Evolutionary conservation across 495 filamentous ascomycete genomes (phyloP).

Genomic region (Thermothielavioides terrestris): DNA sequence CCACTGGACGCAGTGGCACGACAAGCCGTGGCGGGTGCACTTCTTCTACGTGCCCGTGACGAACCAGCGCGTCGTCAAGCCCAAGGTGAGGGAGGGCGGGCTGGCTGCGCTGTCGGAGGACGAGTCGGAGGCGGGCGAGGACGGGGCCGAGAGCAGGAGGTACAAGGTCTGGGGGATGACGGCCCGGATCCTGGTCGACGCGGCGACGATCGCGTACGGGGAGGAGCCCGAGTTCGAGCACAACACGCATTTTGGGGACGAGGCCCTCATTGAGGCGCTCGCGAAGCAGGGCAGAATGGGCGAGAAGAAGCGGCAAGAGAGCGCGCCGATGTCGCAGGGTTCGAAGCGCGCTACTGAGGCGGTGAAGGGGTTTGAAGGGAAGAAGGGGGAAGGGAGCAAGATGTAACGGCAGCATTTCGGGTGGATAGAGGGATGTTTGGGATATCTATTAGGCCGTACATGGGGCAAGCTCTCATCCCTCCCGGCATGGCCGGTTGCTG

Average conservation of each 20-base stretch:
- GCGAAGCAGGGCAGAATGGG: constrained; percentile 51
- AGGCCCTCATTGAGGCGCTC: constrained; percentile 59
- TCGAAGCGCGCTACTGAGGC: constrained; percentile 41
- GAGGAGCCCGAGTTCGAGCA: constrained; percentile 77
- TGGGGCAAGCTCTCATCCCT: too few species aligned
- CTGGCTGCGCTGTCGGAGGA: constrained; percentile 25
- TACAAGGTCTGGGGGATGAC: constrained; percentile 92
- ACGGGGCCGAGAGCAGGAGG: constrained; percentile 39
- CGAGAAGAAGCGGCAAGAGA: constrained; percentile 44
- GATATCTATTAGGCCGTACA: too few species aligned
- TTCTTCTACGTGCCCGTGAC: constrained; percentile 77
- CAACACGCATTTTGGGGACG: constrained; percentile 72
- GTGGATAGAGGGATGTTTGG: neutral
- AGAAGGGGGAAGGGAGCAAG: constrained; percentile 11
- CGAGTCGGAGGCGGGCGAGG: constrained; percentile 6
- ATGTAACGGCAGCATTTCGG: constrained; percentile 4
- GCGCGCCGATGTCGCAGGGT: constrained; percentile 50
- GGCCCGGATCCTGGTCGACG: constrained; percentile 77
- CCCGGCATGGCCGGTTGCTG: neutral
- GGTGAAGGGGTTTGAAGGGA: constrained; percentile 30
- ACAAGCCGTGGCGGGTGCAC: constrained; percentile 64
- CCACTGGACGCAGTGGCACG: constrained; percentile 58
- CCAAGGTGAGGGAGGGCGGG: constrained; percentile 29
- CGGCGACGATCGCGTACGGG: constrained; percentile 71
- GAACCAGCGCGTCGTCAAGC: constrained; percentile 51